Evolutionary conservation across 192 early-diverging fungal species (phyloP).

Genomic region (Phycomyces blakesleeanus): DNA sequence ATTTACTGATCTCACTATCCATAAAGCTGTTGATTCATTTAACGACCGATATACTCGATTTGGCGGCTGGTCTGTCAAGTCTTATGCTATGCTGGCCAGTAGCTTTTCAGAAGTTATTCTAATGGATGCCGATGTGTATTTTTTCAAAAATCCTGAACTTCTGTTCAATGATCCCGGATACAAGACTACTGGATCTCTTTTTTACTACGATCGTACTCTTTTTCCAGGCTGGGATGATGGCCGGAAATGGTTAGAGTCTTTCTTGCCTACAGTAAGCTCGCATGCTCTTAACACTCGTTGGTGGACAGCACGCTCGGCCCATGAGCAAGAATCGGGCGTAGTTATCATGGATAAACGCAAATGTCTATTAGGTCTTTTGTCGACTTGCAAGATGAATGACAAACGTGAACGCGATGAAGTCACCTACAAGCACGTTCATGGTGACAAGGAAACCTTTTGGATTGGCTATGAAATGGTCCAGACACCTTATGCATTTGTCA

Average conservation of each 20-base stretch:
- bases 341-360: constrained; percentile 52
- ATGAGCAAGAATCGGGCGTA: constrained; percentile 65
- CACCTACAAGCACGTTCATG: constrained; percentile 43
- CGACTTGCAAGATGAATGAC: constrained; percentile 54
- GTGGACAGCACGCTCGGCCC: constrained; percentile 35
- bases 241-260: constrained; percentile 47
- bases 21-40: constrained; percentile 35
- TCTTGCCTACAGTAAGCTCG: constrained; percentile 42
- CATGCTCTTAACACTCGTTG: constrained; percentile 39
- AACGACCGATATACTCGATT: constrained; percentile 40
- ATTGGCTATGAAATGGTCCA: constrained; percentile 57
- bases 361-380: constrained; percentile 48
- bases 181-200: constrained; percentile 49
- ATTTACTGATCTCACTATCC: constrained; percentile 31
- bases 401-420: constrained; percentile 46
- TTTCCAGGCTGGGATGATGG: constrained; percentile 31
- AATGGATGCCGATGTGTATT: constrained; percentile 68
- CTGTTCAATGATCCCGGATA: constrained; percentile 49
- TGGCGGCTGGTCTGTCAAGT: constrained; percentile 66
- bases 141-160: constrained; percentile 53
- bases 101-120: constrained; percentile 60
- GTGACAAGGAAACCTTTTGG: constrained; percentile 76
- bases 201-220: constrained; percentile 62
- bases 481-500: constrained; percentile 48
- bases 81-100: constrained; percentile 60